phyloP scores from a whole-genome alignment of 1,284 basidiomycete species.

The Puccinia horiana region DNA sequence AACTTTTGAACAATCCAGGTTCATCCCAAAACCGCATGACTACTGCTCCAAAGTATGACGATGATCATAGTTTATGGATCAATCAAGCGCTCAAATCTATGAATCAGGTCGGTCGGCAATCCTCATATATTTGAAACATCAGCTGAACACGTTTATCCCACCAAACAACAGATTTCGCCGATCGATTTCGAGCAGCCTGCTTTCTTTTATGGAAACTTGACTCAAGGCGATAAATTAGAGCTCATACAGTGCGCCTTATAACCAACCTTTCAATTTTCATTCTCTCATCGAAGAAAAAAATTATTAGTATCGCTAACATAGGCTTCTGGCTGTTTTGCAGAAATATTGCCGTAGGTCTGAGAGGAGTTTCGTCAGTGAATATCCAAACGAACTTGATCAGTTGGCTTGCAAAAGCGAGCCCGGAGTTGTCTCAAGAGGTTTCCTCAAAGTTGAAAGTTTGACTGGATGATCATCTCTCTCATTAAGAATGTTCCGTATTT shows the following conservation, averaged over 20 bases:
- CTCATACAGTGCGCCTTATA: slow-evolving; percentile 25
- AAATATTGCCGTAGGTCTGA: slow-evolving; percentile 21
- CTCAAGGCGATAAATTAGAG: slow-evolving; percentile 23
- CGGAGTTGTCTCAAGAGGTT: slow-evolving; percentile 8
- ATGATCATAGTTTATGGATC: slow-evolving; percentile 3
- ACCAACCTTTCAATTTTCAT: not conserved
- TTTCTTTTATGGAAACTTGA: slow-evolving; percentile 35
- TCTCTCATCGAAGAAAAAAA: not conserved
- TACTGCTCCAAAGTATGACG: not conserved
- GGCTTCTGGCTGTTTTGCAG: not conserved
- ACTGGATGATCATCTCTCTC: not conserved
- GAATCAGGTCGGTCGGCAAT: not conserved
- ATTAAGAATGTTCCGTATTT: not conserved
- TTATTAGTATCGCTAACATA: not conserved
- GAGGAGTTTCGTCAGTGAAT: not conserved
- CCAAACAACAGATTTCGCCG: not conserved
- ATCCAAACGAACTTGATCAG: slow-evolving; percentile 1
- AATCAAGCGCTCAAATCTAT: slow-evolving; percentile 17
- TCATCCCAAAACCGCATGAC: not conserved
- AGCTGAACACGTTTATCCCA: not conserved
- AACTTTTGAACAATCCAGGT: not conserved
- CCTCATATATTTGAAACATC: not conserved
- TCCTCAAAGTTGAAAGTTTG: slow-evolving; percentile 14
- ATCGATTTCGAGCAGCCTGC: slow-evolving; percentile 40
- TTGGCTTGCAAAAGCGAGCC: slow-evolving; percentile 16